Evolutionary conservation across 208 protist genomes (phyloP), one percentile per base, ranked within the genome.

Genomic region (Crithidia acanthocephali): DNA sequence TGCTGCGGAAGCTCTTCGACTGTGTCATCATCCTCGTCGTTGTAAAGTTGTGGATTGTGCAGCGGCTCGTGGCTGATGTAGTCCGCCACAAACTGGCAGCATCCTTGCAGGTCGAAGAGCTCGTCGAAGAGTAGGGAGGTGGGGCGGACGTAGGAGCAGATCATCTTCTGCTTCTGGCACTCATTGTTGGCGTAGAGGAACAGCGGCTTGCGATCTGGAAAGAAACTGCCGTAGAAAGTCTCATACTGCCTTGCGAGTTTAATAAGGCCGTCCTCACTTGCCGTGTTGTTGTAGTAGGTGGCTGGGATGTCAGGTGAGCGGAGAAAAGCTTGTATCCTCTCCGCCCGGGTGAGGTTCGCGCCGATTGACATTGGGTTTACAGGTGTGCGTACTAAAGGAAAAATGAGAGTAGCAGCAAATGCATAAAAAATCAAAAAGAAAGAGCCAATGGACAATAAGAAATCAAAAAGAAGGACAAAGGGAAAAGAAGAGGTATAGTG

Each of bases 91-190:
- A 92, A 98, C 30, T 63, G 35, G 42, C 80, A 80, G 69, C 84
- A 93, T 9, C 66, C 62, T 7, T 88, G 62, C 30, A 87, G 52
- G 58, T 97, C 85, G 75, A 87, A 98, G 2, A 98, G 66, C 13
- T 95, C 83, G 60, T 91, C 81, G 70, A 84, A 97, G 0, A 68
- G 58, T 2, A 98, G 68, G 15, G 84, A 28, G 1, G 92, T 96
- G 1, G 96, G 96, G 13, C 90, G 84, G 44, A 98, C 83, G 73
- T 90, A 97, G 2, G 92, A 96, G 68, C 91, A 97, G 53, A 98
- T 92, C 74, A 98, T 90, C 64, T 98, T 98, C 32, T 69, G 77
- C 13, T 77, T 56, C 22, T 69, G 70, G 60, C 83, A 86, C 73
- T 98, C 93, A 68, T 98, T 98, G 53, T 62, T 60, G 20, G 57